Evolutionary conservation across 352 stramenopile species (phyloP).

Genomic region (Globisporangium emineosum): DNA sequence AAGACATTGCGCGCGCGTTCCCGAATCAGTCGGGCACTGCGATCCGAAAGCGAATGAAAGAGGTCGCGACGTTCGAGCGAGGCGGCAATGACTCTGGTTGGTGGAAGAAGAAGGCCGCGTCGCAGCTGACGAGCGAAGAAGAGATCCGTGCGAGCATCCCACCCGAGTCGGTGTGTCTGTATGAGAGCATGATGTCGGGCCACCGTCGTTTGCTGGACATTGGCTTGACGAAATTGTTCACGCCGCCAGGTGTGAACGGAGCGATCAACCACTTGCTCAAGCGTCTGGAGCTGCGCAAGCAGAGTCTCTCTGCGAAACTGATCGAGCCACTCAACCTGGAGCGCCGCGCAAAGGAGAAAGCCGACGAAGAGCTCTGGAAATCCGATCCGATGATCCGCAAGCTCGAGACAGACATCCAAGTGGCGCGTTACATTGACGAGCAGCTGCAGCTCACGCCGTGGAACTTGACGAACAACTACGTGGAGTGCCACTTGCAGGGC

Average conservation of each 20-base stretch:
- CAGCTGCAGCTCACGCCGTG: slow-evolving; percentile 78
- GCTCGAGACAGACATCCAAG: slow-evolving; percentile 76
- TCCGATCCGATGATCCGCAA: slow-evolving; percentile 63
- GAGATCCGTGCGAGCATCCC: slow-evolving; percentile 72
- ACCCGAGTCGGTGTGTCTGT: slow-evolving; percentile 79
- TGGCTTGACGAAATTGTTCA: slow-evolving; percentile 79
- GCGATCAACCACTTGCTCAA: slow-evolving; percentile 74
- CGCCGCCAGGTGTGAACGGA: slow-evolving; percentile 61
- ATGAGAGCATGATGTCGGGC: slow-evolving; percentile 88
- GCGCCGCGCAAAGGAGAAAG: slow-evolving; percentile 50
- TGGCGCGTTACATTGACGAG: slow-evolving; percentile 79
- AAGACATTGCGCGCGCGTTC: slow-evolving; percentile 78
- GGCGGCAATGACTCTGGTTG: slow-evolving; percentile 78
- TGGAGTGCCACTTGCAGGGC: slow-evolving; percentile 81
- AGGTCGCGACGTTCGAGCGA: slow-evolving; percentile 82
- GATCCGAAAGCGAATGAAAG: slow-evolving; percentile 85
- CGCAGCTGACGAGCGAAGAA: slow-evolving; percentile 67
- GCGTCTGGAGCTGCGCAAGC: slow-evolving; percentile 67
- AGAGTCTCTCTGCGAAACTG: slow-evolving; percentile 44
- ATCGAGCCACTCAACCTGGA: slow-evolving; percentile 51
- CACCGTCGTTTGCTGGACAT: slow-evolving; percentile 75
- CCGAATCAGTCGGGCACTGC: slow-evolving; percentile 77
- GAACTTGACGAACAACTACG: slow-evolving; percentile 86
- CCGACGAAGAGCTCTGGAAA: slow-evolving; percentile 71
- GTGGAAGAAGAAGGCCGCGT: slow-evolving; percentile 79